phyloP scores from a whole-genome alignment of 2,329 filamentous ascomycete species.

The Coniochaeta sp. region DNA sequence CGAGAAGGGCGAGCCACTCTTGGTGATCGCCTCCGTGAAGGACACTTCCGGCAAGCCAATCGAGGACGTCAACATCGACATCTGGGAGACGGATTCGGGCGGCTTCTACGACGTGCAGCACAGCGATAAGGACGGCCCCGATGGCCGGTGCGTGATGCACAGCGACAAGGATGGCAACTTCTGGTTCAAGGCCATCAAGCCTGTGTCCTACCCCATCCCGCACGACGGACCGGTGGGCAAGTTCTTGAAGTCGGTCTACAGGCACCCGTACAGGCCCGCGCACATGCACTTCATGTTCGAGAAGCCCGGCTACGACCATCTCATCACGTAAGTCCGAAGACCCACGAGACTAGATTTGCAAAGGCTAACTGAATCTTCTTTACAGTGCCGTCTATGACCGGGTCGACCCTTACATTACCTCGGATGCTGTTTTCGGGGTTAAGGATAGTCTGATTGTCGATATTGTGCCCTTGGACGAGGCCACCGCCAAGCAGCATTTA shows the following conservation, averaged over 20 bases:
- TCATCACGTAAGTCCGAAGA: slow-evolving; percentile 74
- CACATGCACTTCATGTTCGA: slow-evolving; percentile 90
- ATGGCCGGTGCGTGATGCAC: slow-evolving; percentile 60
- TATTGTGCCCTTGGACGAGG: slow-evolving; percentile 57
- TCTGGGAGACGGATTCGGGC: slow-evolving; percentile 80
- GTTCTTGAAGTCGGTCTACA: slow-evolving; percentile 55
- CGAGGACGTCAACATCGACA: slow-evolving; percentile 62
- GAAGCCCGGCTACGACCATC: slow-evolving; percentile 68
- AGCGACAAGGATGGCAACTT: slow-evolving; percentile 68
- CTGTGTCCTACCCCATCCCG: slow-evolving; percentile 80
- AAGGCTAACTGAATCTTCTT: slow-evolving; percentile 53
- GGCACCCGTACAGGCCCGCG: slow-evolving; percentile 71
- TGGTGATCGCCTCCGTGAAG: slow-evolving; percentile 66
- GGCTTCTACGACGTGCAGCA: slow-evolving; percentile 81
- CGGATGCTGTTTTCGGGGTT: slow-evolving; percentile 81
- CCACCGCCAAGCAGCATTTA: slow-evolving; percentile 51
- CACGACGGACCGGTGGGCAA: slow-evolving; percentile 78
- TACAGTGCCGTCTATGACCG: slow-evolving; percentile 70
- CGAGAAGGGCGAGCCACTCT: slow-evolving; percentile 59
- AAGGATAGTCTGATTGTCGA: slow-evolving; percentile 74
- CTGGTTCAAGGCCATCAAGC: slow-evolving; percentile 80
- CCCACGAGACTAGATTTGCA: slow-evolving; percentile 39
- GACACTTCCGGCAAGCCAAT: slow-evolving; percentile 59
- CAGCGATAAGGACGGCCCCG: slow-evolving; percentile 53
- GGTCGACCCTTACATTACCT: slow-evolving; percentile 73